Evolutionary conservation across 495 filamentous ascomycete genomes (phyloP).

Genomic region (Penicillium pulvis): DNA sequence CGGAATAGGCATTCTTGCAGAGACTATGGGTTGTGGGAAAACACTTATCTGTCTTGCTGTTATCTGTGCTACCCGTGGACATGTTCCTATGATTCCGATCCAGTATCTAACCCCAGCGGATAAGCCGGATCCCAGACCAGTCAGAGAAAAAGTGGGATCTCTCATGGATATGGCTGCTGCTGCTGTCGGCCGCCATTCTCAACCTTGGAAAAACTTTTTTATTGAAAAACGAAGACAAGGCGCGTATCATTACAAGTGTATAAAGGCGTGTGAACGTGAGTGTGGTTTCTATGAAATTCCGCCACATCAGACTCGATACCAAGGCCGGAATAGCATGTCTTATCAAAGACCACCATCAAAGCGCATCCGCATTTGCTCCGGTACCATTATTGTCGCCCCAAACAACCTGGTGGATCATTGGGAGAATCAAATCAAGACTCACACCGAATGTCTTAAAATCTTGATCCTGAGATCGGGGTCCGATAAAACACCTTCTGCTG

Average conservation of each 20-base stretch:
- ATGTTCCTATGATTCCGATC: slow-evolving; percentile 66
- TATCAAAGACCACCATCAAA: slow-evolving; percentile 40
- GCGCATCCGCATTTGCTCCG: slow-evolving; percentile 63
- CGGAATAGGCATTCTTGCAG: slow-evolving; percentile 42
- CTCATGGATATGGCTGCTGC: slow-evolving; percentile 74
- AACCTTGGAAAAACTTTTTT: slow-evolving; percentile 70
- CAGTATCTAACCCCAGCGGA: slow-evolving; percentile 47
- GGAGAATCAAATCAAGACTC: slow-evolving; percentile 62
- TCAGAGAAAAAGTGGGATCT: slow-evolving; percentile 49
- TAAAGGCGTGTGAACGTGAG: slow-evolving; percentile 56
- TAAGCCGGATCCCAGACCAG: slow-evolving; percentile 34
- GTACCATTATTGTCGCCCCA: slow-evolving; percentile 61
- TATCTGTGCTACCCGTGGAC: slow-evolving; percentile 75
- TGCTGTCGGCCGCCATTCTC: slow-evolving; percentile 59
- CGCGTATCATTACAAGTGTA: slow-evolving; percentile 47
- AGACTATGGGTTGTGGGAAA: slow-evolving; percentile 79
- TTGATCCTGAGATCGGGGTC: slow-evolving; percentile 55
- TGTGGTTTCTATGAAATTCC: slow-evolving; percentile 57
- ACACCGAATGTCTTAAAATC: slow-evolving; percentile 68
- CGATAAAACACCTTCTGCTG: slow-evolving; percentile 58
- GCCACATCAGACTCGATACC: slow-evolving; percentile 44
- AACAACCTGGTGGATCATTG: slow-evolving; percentile 58
- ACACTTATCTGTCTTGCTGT: slow-evolving; percentile 84
- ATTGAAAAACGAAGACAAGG: slow-evolving; percentile 35
- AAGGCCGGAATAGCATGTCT: slow-evolving; percentile 45